phyloP scores from a whole-genome alignment of 2,329 filamentous ascomycete species.

The Penicillium aurantiogriseum region DNA sequence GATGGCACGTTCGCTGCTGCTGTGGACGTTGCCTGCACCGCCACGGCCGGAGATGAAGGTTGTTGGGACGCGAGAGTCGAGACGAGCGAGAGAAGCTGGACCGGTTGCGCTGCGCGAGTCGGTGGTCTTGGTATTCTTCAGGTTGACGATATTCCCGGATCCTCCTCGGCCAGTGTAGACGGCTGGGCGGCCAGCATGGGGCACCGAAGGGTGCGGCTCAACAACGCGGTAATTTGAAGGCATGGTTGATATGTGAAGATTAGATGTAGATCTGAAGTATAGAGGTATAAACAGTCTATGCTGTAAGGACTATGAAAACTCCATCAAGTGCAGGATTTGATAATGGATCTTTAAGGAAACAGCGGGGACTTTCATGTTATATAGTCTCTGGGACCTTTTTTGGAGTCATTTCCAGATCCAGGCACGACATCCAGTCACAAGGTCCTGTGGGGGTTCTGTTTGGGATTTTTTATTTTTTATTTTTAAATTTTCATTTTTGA shows the following conservation, averaged over 20 bases:
- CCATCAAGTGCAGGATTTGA: slow-evolving; percentile 6
- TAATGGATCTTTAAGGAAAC: slow-evolving; percentile 9
- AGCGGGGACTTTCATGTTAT: slow-evolving; percentile 17
- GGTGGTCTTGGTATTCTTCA: slow-evolving; percentile 54
- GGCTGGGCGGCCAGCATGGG: slow-evolving; percentile 48
- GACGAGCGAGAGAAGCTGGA: slow-evolving; percentile 51
- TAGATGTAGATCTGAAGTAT: slow-evolving; percentile 11
- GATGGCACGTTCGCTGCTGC: slow-evolving; percentile 56
- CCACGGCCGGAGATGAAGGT: slow-evolving; percentile 52
- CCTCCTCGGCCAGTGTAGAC: slow-evolving; percentile 57
- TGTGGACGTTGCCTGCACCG: slow-evolving; percentile 57
- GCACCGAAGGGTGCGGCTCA: slow-evolving; percentile 61
- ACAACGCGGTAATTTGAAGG: slow-evolving; percentile 54
- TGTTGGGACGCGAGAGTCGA: slow-evolving; percentile 45
- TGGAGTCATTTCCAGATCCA: slow-evolving; percentile 17
- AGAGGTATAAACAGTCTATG: slow-evolving; percentile 5
- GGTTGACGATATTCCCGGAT: slow-evolving; percentile 57
- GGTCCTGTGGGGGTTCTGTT: slow-evolving; percentile 18
- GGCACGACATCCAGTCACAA: slow-evolving; percentile 25
- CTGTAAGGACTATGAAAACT: slow-evolving; percentile 4
- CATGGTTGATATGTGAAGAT: slow-evolving; percentile 25
- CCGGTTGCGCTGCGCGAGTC: slow-evolving; percentile 44
- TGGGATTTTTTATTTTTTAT: slow-evolving; percentile 6
- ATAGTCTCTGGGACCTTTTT: slow-evolving; percentile 16
- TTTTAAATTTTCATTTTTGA: not conserved